Evolutionary conservation across 1,284 basidiomycete genomes (phyloP), one percentile per base, ranked within the genome.

Genomic region (Hemileia vastatrix): DNA sequence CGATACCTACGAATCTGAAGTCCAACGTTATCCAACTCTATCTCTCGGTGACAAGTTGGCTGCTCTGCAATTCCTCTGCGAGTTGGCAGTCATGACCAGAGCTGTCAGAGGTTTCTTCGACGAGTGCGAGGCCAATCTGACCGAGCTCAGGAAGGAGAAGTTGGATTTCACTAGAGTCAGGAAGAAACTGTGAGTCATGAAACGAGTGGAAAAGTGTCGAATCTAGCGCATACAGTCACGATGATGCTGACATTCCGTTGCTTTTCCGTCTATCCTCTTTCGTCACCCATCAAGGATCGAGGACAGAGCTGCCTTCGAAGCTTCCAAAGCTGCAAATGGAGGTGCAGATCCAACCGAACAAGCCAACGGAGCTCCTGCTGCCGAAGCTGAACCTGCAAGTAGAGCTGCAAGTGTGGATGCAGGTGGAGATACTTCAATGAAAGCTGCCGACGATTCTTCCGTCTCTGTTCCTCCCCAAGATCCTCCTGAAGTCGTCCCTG

Each of bases 81-180:
- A 94, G 72, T 77, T 93, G 54, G 91, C 87, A 0, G 84, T 92
- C 27, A 90, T 91, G 51, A 94, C 90, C 75, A 92, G 90, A 73
- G 81, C 84, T 3, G 83, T 96, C 48, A 88, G 93, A 72, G 77
- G 81, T 9, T 90, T 88, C 71, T 88, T 97, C 83, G 95, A 98
- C 70, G 83, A 84, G 57, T 90, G 88, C 70, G 92, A 93, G 71
- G 83, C 86, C 67, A 85, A 87, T 67, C 77, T 98, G 64, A 97
- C 95, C 8, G 88, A 92, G 48, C 80, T 95, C 55, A 80, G 94
- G 67, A 98, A 98, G 78, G 90, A 94, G 76, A 90, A 93, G 76
- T 89, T 94, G 40, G 94, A 98, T 68, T 83, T 93, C 57, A 93
- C 92, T 76, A 81, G 93, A 65, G 81, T 86, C 68, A 86, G 87